A percentile compares a stretch with the other conserved stretches of the same genome.
Conservation (phyloP, 2,329 filamentous ascomycete genomes). For the Trichoderma harzianum region DNA sequence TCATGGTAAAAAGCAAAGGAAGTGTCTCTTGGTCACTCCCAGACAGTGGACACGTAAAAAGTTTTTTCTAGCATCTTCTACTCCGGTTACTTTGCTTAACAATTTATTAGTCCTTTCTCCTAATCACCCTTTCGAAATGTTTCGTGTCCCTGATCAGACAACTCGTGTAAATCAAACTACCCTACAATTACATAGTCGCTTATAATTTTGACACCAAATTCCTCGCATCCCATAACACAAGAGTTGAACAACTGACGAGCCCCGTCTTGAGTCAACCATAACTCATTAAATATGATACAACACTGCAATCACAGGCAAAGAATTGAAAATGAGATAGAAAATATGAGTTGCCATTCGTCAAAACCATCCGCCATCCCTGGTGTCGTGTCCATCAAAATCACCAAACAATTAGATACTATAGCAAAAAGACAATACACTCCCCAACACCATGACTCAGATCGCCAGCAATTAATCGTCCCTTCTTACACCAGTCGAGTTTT, state of each 20-base stretch:
- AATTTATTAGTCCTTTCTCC: neutral
- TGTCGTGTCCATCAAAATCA: neutral
- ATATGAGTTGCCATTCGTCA: neutral
- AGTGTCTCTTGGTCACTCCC: neutral
- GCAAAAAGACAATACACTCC: neutral
- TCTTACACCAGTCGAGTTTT: neutral
- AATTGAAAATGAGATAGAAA: neutral
- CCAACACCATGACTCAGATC: conserved; percentile 3
- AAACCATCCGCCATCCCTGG: neutral
- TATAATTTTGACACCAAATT: neutral
- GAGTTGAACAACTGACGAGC: neutral
- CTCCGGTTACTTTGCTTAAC: neutral
- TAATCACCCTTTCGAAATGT: neutral
- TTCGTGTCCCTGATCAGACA: neutral
- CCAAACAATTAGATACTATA: neutral
- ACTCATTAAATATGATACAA: neutral
- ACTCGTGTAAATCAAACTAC: neutral
- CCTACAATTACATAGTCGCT: neutral
- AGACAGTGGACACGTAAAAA: neutral
- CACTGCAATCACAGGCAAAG: neutral
- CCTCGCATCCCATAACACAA: neutral
- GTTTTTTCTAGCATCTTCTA: neutral
- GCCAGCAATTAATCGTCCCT: neutral
- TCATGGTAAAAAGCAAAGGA: neutral
- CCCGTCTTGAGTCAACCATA: neutral